Evolutionary conservation across 352 stramenopile species (phyloP).

Genomic region (Phytophthora uliginosa): DNA sequence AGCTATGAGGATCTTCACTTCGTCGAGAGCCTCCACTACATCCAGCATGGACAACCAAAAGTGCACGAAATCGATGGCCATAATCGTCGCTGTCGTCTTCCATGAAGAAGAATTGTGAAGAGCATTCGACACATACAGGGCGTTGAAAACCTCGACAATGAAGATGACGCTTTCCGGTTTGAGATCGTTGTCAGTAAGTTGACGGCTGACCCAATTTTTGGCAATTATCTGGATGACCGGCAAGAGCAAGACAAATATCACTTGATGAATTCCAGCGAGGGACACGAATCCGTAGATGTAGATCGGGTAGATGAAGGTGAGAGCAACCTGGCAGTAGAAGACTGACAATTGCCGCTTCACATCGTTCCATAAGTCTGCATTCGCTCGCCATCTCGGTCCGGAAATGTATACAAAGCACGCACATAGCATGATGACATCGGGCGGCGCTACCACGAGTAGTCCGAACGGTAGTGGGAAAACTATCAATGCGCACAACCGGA

Average conservation of each 20-base stretch:
- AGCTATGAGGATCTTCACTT: conserved; percentile 8
- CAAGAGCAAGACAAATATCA: conserved; percentile 42
- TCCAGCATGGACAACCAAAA: conserved; percentile 12
- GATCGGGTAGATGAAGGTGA: conserved; percentile 52
- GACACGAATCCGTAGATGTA: conserved; percentile 54
- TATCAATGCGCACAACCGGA: conserved; percentile 21
- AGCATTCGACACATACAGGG: conserved; percentile 50
- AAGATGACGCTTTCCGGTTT: conserved; percentile 61
- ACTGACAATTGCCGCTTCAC: conserved; percentile 30
- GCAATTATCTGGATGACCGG: conserved; percentile 51
- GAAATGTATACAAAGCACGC: conserved; percentile 29
- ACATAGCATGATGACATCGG: conserved; percentile 6
- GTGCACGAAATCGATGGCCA: not conserved
- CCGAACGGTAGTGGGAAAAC: conserved; percentile 56
- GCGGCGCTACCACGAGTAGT: conserved; percentile 30
- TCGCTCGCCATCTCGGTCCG: conserved; percentile 14
- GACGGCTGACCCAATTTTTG: conserved; percentile 52
- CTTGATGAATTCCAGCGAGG: conserved; percentile 29
- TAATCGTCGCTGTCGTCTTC: conserved; percentile 11
- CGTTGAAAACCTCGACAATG: conserved; percentile 64
- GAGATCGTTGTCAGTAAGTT: conserved; percentile 30
- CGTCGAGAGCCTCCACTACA: not conserved
- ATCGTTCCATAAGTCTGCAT: conserved; percentile 19
- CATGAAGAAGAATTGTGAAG: conserved; percentile 11
- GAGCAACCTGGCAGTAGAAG: conserved; percentile 22